These are phyloP conservation scores for Cardamine resedifolia DNA, from an alignment of 345 rosid genomes.

Conservation along the genomic window DNA sequence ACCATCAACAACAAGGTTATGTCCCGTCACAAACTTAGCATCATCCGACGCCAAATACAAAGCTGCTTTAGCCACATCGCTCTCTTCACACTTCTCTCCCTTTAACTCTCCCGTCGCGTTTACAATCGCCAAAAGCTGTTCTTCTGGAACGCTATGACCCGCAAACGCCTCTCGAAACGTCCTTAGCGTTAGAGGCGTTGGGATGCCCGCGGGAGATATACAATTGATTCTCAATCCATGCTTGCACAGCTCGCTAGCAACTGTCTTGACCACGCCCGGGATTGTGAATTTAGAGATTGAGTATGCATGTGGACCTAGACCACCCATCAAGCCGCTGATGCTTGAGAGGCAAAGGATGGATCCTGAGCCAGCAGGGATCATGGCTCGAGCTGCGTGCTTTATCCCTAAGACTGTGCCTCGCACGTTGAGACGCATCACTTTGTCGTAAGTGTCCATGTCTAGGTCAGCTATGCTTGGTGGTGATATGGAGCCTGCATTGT, in stretches of 20 bases:
- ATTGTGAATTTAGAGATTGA: constrained; percentile 60
- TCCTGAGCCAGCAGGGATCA: constrained; percentile 64
- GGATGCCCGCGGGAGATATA: constrained; percentile 66
- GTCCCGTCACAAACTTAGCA: constrained; percentile 45
- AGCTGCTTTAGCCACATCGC: constrained; percentile 61
- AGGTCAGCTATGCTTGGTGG: constrained; percentile 63
- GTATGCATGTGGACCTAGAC: constrained; percentile 74
- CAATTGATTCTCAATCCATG: constrained; percentile 67
- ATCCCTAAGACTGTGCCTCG: constrained; percentile 61
- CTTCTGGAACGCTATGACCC: constrained; percentile 37
- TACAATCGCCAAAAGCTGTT: constrained; percentile 49
- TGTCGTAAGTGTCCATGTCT: constrained; percentile 60
- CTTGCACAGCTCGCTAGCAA: constrained; percentile 63
- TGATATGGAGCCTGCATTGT: constrained; percentile 37
- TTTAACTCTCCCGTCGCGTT: constrained; percentile 63
- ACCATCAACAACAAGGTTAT: constrained; percentile 47
- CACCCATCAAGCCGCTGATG: constrained; percentile 76
- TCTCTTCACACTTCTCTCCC: constrained; percentile 64
- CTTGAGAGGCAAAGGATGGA: constrained; percentile 74
- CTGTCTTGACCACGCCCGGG: constrained; percentile 62
- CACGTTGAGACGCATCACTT: constrained; percentile 64
- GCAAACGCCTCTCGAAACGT: constrained; percentile 40
- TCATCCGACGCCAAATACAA: constrained; percentile 45
- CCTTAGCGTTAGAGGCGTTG: constrained; percentile 51
- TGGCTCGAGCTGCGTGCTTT: constrained; percentile 76